phyloP scores from a whole-genome alignment of 345 rosid genomes.

The Aquilaria sinensis region DNA sequence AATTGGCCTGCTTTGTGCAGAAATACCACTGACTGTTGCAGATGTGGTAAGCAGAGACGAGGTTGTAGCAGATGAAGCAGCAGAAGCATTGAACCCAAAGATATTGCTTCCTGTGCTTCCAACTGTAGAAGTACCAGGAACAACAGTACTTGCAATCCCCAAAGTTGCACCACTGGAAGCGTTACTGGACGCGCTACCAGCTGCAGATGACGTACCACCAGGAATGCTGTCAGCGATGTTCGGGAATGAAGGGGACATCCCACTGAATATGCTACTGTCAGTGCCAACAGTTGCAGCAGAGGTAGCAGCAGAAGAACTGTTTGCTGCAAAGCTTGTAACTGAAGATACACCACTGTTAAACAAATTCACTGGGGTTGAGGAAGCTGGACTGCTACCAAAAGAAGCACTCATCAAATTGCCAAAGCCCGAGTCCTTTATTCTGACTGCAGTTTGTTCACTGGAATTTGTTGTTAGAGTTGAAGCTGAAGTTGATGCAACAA shows the following conservation, averaged over 20 bases:
- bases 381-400: conserved; percentile 34
- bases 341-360: conserved; percentile 19
- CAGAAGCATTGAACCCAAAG: conserved; percentile 45
- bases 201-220: conserved; percentile 20
- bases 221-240: conserved; percentile 18
- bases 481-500: conserved; percentile 26
- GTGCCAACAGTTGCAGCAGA: conserved; percentile 28
- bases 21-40: conserved; percentile 35
- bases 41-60: conserved; percentile 45
- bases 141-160: conserved; percentile 28
- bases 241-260: conserved; percentile 18
- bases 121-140: conserved; percentile 21
- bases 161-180: conserved; percentile 29
- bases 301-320: conserved; percentile 23
- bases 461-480: conserved; percentile 24
- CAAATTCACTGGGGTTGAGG: conserved; percentile 23
- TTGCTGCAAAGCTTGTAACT: conserved; percentile 23
- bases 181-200: conserved; percentile 22
- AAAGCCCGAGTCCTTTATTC: conserved; percentile 25
- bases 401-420: conserved; percentile 24
- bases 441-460: conserved; percentile 31
- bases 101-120: conserved; percentile 23
- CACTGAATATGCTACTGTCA: conserved; percentile 30
- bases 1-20: conserved; percentile 44
- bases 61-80: conserved; percentile 28